Evolutionary conservation across 1,284 basidiomycete species (phyloP), one percentile per base, ranked within the genome.

Genomic region (Testicularia cyperi): DNA sequence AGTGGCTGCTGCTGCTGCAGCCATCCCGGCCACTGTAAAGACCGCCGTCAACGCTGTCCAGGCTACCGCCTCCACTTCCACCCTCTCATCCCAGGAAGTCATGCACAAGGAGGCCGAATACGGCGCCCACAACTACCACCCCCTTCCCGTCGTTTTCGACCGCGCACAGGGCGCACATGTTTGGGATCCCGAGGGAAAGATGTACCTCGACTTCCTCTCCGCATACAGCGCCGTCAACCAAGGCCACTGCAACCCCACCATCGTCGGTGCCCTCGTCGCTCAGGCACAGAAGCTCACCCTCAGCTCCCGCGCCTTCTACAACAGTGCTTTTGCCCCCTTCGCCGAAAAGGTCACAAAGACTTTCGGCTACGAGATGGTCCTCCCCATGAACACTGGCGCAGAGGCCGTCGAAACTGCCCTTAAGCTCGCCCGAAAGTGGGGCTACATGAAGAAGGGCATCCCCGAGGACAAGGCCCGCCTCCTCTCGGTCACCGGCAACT

Each of bases 311-410:
- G 94, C 94, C 0, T 98, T 98, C 81, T 92, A 97, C 82, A 96
- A 95, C 74, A 87, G 86, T 32, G 82, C 87, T 49, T 90, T 98
- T 66, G 91, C 90, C 1, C 83, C 82, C 18, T 98, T 94, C 78
- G 90, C 92, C 2, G 82, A 90, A 79, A 85, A 86, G 78, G 81
- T 96, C 45, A 92, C 88, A 12, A 79, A 84, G 65, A 83, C 90
- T 78, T 72, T 78, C 27, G 74, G 77, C 4, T 78, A 78, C 58
- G 77, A 78, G 35, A 92, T 92, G 86, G 90, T 97, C 9, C 82
- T 98, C n/a, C 94, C 94, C 18, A 96, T 98, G 92, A 98, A 98
- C 82, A 98, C 94, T 0, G 94, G 94, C 31, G 92, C 92, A 2
- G 94, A 98, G 77, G 94, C 94, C 7, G 94, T 98, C 53, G 66